Conservation (phyloP, 108 stramenopile species). For the Nitzschia palea region DNA sequence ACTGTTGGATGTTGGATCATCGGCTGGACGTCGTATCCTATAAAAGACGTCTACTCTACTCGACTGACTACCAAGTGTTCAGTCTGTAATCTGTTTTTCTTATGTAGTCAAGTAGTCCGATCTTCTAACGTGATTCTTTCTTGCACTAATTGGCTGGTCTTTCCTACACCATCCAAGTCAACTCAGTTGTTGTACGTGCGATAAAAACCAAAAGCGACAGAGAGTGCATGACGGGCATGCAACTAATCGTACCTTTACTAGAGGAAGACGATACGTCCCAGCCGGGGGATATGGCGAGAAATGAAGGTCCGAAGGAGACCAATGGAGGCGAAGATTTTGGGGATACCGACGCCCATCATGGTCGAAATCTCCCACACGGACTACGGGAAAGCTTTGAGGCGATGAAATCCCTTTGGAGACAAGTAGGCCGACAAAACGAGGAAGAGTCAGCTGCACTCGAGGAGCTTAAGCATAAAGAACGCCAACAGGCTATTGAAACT, state of each 20-base stretch:
- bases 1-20: too few species aligned
- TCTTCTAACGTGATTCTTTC: too few species aligned
- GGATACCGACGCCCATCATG: not conserved
- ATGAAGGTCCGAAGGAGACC: not conserved
- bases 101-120: too few species aligned
- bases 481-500: slow-evolving; percentile 34
- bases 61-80: too few species aligned
- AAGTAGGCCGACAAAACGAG: not conserved
- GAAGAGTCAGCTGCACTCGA: slow-evolving; percentile 1
- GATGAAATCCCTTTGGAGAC: slow-evolving; percentile 27
- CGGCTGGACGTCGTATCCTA: too few species aligned
- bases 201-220: too few species aligned
- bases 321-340: not conserved
- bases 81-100: too few species aligned
- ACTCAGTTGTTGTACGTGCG: too few species aligned
- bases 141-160: too few species aligned
- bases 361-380: slow-evolving; percentile 21
- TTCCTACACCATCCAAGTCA: too few species aligned
- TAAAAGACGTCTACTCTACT: too few species aligned
- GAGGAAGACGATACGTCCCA: slow-evolving; percentile 9
- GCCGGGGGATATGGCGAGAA: not conserved
- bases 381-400: slow-evolving; percentile 39
- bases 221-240: slow-evolving; percentile 21
- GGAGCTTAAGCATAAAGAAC: slow-evolving; percentile 18
- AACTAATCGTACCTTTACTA: slow-evolving; percentile 15